Percentiles rank a stretch among this genome's conserved stretches.
phyloP scores from a whole-genome alignment of 2,329 filamentous ascomycete species.

The Chaetomium globosum region DNA sequence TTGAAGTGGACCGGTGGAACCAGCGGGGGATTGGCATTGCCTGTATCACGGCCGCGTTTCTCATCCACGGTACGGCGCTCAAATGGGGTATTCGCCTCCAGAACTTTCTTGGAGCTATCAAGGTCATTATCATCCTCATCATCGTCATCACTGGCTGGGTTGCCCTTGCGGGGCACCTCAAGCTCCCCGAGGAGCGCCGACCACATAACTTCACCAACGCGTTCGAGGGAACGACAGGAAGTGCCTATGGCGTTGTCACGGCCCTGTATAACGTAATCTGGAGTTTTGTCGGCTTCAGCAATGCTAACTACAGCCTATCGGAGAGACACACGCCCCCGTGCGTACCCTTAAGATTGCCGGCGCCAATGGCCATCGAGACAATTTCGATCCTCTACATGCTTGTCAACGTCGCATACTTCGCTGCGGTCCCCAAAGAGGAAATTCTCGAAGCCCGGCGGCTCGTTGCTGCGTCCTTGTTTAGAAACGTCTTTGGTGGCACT shows the following conservation, averaged over 20 bases:
- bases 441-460: constrained; percentile 56
- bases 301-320: constrained; percentile 68
- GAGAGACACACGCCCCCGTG: constrained; percentile 67
- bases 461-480: constrained; percentile 58
- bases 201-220: constrained; percentile 65
- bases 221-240: constrained; percentile 67
- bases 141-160: constrained; percentile 66
- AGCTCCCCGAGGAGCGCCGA: constrained; percentile 54
- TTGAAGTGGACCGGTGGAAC: constrained; percentile 67
- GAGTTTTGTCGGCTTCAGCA: constrained; percentile 69
- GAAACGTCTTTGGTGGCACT: constrained; percentile 56
- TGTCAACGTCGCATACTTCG: constrained; percentile 69
- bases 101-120: constrained; percentile 66
- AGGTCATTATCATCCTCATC: constrained; percentile 66
- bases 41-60: constrained; percentile 65
- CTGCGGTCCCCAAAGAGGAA: constrained; percentile 57
- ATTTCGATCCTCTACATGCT: constrained; percentile 67
- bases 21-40: constrained; percentile 67
- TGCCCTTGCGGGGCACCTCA: constrained; percentile 63
- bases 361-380: constrained; percentile 60
- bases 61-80: constrained; percentile 65
- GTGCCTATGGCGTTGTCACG: constrained; percentile 68
- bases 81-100: constrained; percentile 70
- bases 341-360: constrained; percentile 68
- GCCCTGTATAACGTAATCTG: constrained; percentile 73